Base-by-base conservation (phyloP, 371 early-diverging fungal species). In the Mortierella sp. region DNA sequence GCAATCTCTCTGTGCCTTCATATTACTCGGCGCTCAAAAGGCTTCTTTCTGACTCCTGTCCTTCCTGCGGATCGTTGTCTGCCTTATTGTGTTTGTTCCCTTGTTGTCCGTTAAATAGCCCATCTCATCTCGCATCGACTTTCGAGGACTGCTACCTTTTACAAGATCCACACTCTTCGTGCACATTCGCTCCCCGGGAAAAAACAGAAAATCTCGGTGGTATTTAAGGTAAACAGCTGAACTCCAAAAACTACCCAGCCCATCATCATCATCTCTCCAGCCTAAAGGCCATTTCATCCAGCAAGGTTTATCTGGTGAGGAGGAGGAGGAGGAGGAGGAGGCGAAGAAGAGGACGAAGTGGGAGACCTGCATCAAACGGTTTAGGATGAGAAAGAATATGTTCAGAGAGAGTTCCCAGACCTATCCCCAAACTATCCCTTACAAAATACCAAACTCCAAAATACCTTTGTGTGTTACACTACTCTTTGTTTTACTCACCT, bases 201-300 rank as follows among this genome's bases (percentile, higher is more conserved):
- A 38, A 63, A 16, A 63, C 13, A 55, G 7, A 26, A 68, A 68
- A 42, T 68, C 42, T 68, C 42, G 68, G 42, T 10, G 68, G 44
- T 68, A 68, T 11, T 63, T 68, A 68, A 68, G 68, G 68, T 68
- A 68, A 68, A 68, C 44, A 68, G 44, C 42, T 68, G 68, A 68
- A 42, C 68, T 24, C 68, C 34, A 38, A 65, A 38, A 68, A 63
- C 63, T 34, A 5, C 21, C 63, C 19, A 31, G 21, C 63, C 60
- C 31, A 26, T 26, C 19, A 19, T 34, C 55, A 7, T 19, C 24
- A 7, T 63, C 63, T 50, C 16, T 50, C 16, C 5, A 38, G 50
- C 19, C 19, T 19, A 63, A 63, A 7, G 34, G 55, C 19, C 21
- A 8, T 63, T 31, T 34, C 31, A 63, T 63, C 63, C 63, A 19